Evolutionary conservation across 257 asterid genomes (phyloP).

Genomic region (Salvia hispanica): DNA sequence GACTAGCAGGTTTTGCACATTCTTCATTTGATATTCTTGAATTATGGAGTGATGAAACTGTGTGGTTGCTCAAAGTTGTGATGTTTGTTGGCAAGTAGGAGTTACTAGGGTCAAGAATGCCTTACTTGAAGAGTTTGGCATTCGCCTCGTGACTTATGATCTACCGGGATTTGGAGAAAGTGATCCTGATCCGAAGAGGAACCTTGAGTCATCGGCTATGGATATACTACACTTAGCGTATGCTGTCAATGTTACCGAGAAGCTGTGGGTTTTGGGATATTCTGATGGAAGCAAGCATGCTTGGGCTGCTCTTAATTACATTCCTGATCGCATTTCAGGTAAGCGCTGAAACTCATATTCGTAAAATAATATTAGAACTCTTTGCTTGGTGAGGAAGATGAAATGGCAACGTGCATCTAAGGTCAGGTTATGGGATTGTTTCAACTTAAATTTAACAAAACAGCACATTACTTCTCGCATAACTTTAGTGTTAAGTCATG

Average conservation of each 20-base stretch:
- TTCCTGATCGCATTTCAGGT: constrained; percentile 95
- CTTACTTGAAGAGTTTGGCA: constrained; percentile 75
- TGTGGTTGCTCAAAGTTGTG: background rate
- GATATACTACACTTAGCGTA: constrained; percentile 84
- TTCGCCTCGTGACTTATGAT: constrained; percentile 80
- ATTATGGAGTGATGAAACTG: background rate
- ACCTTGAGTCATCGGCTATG: constrained; percentile 90
- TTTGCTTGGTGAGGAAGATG: background rate
- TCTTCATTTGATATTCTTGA: background rate
- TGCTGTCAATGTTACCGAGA: constrained; percentile 71
- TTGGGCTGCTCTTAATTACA: constrained; percentile 92
- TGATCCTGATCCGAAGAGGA: constrained; percentile 82
- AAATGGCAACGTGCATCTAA: background rate
- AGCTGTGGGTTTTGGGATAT: constrained; percentile 86
- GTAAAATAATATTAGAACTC: background rate
- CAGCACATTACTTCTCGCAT: constrained; percentile 8
- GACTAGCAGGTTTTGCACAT: constrained; percentile 71
- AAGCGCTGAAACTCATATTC: background rate
- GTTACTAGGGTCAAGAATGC: constrained; percentile 75
- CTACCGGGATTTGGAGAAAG: constrained; percentile 98
- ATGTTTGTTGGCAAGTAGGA: constrained; percentile 47
- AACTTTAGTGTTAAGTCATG: background rate
- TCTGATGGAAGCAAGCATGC: constrained; percentile 83
- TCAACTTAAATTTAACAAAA: background rate
- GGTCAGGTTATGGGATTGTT: background rate